Evolutionary conservation across 441 rosid genomes (phyloP).

Genomic region (Geranium incanum): DNA sequence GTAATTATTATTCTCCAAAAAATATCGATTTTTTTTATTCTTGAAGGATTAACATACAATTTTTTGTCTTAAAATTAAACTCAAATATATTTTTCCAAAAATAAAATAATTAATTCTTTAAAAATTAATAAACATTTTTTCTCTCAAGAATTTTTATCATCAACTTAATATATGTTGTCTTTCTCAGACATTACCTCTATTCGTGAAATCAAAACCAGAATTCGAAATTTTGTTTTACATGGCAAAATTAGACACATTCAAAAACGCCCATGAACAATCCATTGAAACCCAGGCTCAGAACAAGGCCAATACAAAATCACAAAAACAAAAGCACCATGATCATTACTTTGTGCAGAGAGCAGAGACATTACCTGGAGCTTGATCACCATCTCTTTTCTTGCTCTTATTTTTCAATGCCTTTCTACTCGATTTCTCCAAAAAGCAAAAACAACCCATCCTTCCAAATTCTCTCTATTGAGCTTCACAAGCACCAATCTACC

Average conservation of each 20-base stretch:
- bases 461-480: conserved; percentile 3
- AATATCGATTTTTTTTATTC: too few species aligned
- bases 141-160: background rate
- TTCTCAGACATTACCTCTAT: background rate
- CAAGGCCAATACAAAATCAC: background rate
- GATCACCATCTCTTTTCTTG: conserved; percentile 25
- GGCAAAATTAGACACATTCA: background rate
- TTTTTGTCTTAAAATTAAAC: too few species aligned
- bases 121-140: background rate
- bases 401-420: conserved; percentile 24
- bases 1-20: too few species aligned
- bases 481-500: background rate
- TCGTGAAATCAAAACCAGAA: background rate
- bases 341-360: background rate
- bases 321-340: background rate
- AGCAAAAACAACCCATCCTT: conserved; percentile 61
- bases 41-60: too few species aligned
- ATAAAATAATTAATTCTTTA: too few species aligned
- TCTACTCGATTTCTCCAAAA: conserved; percentile 29
- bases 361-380: conserved; percentile 37
- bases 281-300: background rate
- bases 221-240: too few species aligned
- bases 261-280: background rate
- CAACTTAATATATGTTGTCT: too few species aligned
- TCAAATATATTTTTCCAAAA: too few species aligned